phyloP scores from a whole-genome alignment of 2,329 filamentous ascomycete species.

The Aspergillus unguis region DNA sequence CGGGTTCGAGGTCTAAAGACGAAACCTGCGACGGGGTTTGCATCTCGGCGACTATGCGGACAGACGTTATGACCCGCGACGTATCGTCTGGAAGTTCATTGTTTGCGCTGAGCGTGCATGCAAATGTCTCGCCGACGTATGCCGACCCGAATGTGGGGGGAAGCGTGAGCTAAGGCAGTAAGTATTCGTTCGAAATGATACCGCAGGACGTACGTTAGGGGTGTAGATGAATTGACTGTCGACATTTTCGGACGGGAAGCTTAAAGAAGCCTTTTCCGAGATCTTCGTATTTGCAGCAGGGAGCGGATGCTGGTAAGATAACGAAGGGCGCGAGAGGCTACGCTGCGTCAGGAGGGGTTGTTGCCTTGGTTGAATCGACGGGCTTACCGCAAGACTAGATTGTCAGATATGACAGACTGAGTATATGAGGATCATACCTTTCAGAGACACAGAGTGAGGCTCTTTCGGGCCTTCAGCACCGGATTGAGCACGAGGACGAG shows the following conservation, averaged over 20 bases:
- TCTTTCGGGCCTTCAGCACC: constrained; percentile 57
- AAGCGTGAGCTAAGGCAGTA: constrained; percentile 61
- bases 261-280: constrained; percentile 65
- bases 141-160: constrained; percentile 90
- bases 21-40: constrained; percentile 80
- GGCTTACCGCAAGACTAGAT: constrained; percentile 40
- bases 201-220: constrained; percentile 44
- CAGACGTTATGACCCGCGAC: constrained; percentile 61
- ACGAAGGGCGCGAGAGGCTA: constrained; percentile 71
- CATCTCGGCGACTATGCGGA: constrained; percentile 87
- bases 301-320: constrained; percentile 45
- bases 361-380: neutral
- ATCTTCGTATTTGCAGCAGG: constrained; percentile 48
- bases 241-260: constrained; percentile 58
- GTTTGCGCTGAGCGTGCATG: constrained; percentile 93
- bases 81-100: constrained; percentile 62
- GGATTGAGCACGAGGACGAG: constrained; percentile 42
- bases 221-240: constrained; percentile 56
- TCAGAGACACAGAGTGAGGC: constrained; percentile 73
- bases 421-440: constrained; percentile 47
- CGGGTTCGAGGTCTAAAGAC: constrained; percentile 53
- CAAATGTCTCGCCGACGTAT: constrained; percentile 93
- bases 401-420: constrained; percentile 16
- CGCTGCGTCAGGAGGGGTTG: constrained; percentile 15
- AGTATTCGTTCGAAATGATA: constrained; percentile 5